Percentiles rank a stretch among this genome's conserved stretches.
These are phyloP conservation scores for Setomelanomma holmii DNA, from an alignment of 2,329 filamentous ascomycete species.

Conservation along the genomic window DNA sequence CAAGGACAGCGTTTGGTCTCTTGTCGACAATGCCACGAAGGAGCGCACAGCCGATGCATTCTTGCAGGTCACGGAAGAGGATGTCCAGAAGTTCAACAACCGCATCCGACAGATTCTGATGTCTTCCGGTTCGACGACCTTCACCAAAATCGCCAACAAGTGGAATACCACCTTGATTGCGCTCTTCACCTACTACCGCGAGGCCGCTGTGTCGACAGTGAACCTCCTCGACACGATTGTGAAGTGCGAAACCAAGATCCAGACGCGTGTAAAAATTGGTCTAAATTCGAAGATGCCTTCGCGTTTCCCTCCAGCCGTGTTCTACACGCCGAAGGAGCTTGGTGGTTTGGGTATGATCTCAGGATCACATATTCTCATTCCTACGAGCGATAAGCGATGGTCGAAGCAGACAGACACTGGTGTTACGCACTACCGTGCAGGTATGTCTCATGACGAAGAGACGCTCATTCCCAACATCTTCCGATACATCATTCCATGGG, in stretches of 20 bases:
- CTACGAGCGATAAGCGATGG: conserved; percentile 97
- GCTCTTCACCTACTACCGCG: conserved; percentile 97
- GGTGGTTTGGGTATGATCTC: conserved; percentile 99
- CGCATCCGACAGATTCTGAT: conserved; percentile 97
- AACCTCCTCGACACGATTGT: conserved; percentile 95
- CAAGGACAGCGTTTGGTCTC: conserved; percentile 97
- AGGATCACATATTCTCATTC: conserved; percentile 96
- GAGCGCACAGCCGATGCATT: conserved; percentile 97
- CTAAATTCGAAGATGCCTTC: conserved; percentile 99
- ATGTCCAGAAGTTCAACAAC: conserved; percentile 99
- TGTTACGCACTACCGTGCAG: conserved; percentile 94
- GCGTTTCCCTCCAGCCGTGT: conserved; percentile 96
- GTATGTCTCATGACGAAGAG: conserved; percentile 98
- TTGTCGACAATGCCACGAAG: conserved; percentile 95
- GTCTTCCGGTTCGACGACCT: conserved; percentile 98
- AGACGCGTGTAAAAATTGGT: conserved; percentile 98
- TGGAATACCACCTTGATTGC: conserved; percentile 99
- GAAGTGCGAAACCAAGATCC: conserved; percentile 99
- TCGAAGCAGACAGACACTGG: conserved; percentile 97
- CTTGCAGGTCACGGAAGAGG: conserved; percentile 95
- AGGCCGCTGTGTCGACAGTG: conserved; percentile 95
- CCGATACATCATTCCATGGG: conserved; percentile 99
- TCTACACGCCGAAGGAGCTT: conserved; percentile 97
- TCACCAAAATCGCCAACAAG: conserved; percentile 99
- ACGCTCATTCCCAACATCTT: conserved; percentile 99